Evolutionary conservation across 2,329 filamentous ascomycete genomes (phyloP), one percentile per base, ranked within the genome.

Genomic region (Pseudocercospora crystallina): DNA sequence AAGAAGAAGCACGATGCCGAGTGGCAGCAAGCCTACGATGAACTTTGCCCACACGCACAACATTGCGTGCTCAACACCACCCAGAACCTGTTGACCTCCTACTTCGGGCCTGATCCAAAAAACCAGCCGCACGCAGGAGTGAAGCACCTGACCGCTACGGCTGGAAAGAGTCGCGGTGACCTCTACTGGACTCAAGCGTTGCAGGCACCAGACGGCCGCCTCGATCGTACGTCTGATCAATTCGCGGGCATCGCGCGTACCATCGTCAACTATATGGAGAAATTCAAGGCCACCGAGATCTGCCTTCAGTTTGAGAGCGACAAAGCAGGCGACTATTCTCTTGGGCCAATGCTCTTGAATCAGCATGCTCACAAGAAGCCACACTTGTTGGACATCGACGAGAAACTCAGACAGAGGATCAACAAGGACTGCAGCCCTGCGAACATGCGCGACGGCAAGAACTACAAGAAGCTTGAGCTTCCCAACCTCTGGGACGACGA

Each of bases 371-470:
- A 26, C 7, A 3, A 26, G 20, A 26, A 26, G 20, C 20, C 20
- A 26, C 4, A 26, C 20, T 3, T 26, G 20, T 4, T 4, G 20
- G 7, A 26, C 4, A 26, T 26, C 20, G 7, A 3, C 3, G 20
- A 26, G 3, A 7, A 7, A 26, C 20, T 26, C 20, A 26, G 20
- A 32, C 36, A 34, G 11, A 45, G 43, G 34, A 9, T 45, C 5
- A 37, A 38, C 13, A 13, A 36, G 20, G 33, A 35, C n/a, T 45
- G 43, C 20, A 26, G 35, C 20, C 14, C 37, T 10, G 43, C 20
- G 2, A 45, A 45, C n/a, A 45, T 45, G 43, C 31, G 43, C 17
- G 37, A 45, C 31, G 43, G 32, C 7, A 45, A 20, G 20, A 33
- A 45, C 17, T 45, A 45, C 9, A 33, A 29, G n/a, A 17, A 36